Evolutionary conservation across 2,329 filamentous ascomycete species (phyloP).

Genomic region (Xylariaceae sp.): DNA sequence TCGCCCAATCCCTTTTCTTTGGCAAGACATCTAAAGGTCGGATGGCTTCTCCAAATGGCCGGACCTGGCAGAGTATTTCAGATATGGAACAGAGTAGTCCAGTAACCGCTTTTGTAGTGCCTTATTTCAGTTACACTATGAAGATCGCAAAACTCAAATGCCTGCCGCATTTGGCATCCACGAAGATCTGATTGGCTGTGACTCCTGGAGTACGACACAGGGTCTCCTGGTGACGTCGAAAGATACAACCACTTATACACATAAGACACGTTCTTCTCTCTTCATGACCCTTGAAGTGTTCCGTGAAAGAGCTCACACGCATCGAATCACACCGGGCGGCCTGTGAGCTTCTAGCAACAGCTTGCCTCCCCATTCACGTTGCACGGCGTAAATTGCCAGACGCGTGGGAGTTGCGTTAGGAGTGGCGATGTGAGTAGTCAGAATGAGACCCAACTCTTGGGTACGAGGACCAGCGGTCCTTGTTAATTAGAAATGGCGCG

Average conservation of each 20-base stretch:
- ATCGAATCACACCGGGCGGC: background rate
- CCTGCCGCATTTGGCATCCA: conserved; percentile 3
- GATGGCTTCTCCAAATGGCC: background rate
- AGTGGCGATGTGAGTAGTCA: background rate
- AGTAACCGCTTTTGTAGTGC: background rate
- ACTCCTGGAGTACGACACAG: conserved; percentile 4
- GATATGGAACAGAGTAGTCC: background rate
- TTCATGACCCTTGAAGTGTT: background rate
- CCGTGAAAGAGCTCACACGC: background rate
- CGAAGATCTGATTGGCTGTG: conserved; percentile 16
- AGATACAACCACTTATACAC: background rate
- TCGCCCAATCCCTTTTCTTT: background rate
- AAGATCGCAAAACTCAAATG: background rate
- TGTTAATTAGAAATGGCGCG: background rate
- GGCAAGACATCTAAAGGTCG: background rate
- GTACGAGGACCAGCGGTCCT: too few relatives aligned
- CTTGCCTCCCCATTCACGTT: background rate
- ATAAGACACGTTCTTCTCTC: background rate
- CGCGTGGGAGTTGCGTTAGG: background rate
- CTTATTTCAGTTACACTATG: background rate
- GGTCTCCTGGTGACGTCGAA: conserved; percentile 2
- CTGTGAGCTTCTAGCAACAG: background rate
- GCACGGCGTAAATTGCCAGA: conserved; percentile 1
- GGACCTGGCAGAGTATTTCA: background rate
- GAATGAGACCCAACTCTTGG: too few relatives aligned